phyloP scores from a whole-genome alignment of 148 eudicot species.

The Fagopyrum esculentum region DNA sequence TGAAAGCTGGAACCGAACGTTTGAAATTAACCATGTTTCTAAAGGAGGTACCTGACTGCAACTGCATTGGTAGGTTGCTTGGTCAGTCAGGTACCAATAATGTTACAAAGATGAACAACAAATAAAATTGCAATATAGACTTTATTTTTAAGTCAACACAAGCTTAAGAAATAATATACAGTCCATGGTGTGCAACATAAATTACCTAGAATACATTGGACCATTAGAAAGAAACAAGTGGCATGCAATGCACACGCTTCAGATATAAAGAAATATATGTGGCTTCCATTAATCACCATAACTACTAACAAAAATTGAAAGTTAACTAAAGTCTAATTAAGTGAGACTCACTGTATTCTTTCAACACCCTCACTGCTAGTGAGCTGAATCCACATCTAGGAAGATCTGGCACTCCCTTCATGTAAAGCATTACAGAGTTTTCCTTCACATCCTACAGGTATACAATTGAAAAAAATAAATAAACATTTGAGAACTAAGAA shows the following conservation, averaged over 20 bases:
- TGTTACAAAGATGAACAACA: background rate
- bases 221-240: background rate
- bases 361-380: slow-evolving; percentile 73
- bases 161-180: background rate
- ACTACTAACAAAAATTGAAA: background rate
- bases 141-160: background rate
- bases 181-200: background rate
- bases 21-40: background rate
- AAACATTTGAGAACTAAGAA: background rate
- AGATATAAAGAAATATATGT: background rate
- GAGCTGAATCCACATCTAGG: slow-evolving; percentile 97
- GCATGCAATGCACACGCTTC: background rate
- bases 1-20: background rate
- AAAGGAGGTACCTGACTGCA: background rate
- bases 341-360: slow-evolving; percentile 62
- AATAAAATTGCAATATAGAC: background rate
- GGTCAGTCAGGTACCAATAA: background rate
- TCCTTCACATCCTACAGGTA: slow-evolving; percentile 73
- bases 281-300: background rate
- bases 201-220: background rate
- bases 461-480: background rate
- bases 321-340: background rate
- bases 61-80: background rate
- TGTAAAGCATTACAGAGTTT: slow-evolving; percentile 84
- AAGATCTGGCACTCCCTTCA: slow-evolving; percentile 81